These are phyloP conservation scores for Aspergillus cejpii DNA, from an alignment of 2,329 filamentous ascomycete species.

Conservation along the genomic window DNA sequence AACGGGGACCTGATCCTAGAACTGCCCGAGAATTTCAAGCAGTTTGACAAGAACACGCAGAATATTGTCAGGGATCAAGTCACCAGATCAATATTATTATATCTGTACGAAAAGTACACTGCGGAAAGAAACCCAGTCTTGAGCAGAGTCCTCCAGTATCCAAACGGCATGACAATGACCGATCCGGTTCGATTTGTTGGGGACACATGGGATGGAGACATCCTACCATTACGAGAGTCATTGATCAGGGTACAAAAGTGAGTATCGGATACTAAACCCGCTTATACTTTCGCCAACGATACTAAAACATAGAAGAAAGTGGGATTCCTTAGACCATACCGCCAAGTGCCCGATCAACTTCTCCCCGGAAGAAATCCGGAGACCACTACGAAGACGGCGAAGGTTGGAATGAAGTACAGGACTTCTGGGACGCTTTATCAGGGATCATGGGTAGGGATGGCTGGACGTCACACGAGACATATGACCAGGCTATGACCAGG, in stretches of 20 bases:
- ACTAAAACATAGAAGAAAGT: background rate
- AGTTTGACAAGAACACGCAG: background rate
- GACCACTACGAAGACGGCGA: slow-evolving; percentile 10
- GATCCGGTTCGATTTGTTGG: slow-evolving; percentile 26
- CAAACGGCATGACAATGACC: slow-evolving; percentile 20
- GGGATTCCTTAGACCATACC: background rate
- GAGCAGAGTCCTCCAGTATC: slow-evolving; percentile 20
- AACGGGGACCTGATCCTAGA: background rate
- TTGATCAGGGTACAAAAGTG: slow-evolving; percentile 9
- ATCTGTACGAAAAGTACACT: slow-evolving; percentile 26
- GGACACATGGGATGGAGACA: slow-evolving; percentile 29
- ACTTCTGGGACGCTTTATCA: slow-evolving; percentile 11
- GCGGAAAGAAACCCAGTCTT: slow-evolving; percentile 23
- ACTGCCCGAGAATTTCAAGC: background rate
- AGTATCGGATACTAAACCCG: background rate
- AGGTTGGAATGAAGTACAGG: slow-evolving; percentile 9
- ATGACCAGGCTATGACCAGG: slow-evolving; percentile 10
- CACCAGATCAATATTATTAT: slow-evolving; percentile 17
- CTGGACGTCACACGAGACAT: slow-evolving; percentile 10
- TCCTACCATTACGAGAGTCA: slow-evolving; percentile 28
- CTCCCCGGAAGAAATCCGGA: slow-evolving; percentile 9
- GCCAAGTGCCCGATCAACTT: slow-evolving; percentile 8
- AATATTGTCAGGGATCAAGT: slow-evolving; percentile 11
- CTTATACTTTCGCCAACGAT: background rate
- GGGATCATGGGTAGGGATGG: slow-evolving; percentile 10